phyloP scores from a whole-genome alignment of 345 rosid genomes.

The Eucalyptus guilfoylei region DNA sequence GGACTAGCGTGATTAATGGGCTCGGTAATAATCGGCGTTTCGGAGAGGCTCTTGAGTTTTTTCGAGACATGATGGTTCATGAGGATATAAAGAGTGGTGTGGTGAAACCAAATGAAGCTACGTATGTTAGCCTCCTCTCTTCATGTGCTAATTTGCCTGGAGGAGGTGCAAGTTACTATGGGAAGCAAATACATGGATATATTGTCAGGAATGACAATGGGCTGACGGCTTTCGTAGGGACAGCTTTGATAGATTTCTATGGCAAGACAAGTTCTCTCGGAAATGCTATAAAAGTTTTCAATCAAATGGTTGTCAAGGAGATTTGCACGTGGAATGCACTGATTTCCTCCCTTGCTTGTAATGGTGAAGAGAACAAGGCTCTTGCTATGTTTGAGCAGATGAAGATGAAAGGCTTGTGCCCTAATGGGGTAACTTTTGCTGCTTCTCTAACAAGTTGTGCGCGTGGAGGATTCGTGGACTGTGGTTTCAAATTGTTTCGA shows the following conservation, averaged over 20 bases:
- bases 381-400: slow-evolving; percentile 47
- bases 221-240: slow-evolving; percentile 26
- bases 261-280: slow-evolving; percentile 42
- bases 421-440: slow-evolving; percentile 51
- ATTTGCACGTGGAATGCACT: slow-evolving; percentile 73
- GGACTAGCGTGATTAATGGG: slow-evolving; percentile 70
- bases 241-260: slow-evolving; percentile 55
- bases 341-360: slow-evolving; percentile 40
- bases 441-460: slow-evolving; percentile 66
- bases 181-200: slow-evolving; percentile 62
- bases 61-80: slow-evolving; percentile 32
- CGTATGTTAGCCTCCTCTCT: slow-evolving; percentile 43
- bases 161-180: slow-evolving; percentile 21
- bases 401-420: slow-evolving; percentile 13
- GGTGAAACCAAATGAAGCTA: slow-evolving; percentile 56
- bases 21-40: slow-evolving; percentile 27
- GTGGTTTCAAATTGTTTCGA: slow-evolving; percentile 1
- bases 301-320: slow-evolving; percentile 9
- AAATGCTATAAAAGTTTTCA: slow-evolving; percentile 22
- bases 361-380: slow-evolving; percentile 35
- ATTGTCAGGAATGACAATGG: slow-evolving; percentile 17
- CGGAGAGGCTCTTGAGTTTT: slow-evolving; percentile 20
- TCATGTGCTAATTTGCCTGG: slow-evolving; percentile 45
- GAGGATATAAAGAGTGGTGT: not conserved
- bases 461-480: slow-evolving; percentile 12